Evolutionary conservation across 164 flowering plant genomes (phyloP), one percentile per base, ranked within the genome.

Genomic region (Macadamia integrifolia): DNA sequence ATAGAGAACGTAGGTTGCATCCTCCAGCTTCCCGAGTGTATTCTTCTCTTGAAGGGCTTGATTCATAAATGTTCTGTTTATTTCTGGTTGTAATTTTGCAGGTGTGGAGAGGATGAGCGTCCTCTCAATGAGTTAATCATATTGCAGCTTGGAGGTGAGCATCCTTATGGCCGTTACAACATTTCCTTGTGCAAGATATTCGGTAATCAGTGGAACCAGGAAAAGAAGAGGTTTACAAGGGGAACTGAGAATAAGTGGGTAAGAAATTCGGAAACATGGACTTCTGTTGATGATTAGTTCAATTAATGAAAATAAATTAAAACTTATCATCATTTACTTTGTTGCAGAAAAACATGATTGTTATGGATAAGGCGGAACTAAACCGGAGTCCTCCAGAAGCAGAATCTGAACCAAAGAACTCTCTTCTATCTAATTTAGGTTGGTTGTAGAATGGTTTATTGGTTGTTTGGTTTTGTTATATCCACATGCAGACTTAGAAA

Each of bases 81-180:
- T 43, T 58, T 42, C 11, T 31, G 62, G 67, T 28, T 55, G 62
- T 69, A 11, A 29, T 61, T 13, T 48, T 69, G 67, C 80, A 93
- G 98, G 68, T 93, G 98, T 23, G 96, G 98, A 23, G 97, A 91
- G 80, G 97, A 93, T 66, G 98, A 93, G 72, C 93, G 88, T 18
- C 98, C 98, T 53, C 78, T 91, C 44, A 82, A 85, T 68, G 97
- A 93, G 73, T 74, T 91, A 60, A 79, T 93, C 56, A 72, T 93
- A 42, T 73, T 93, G 78, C 94, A 82, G 71, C 85, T 87, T 49
- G 92, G 90, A 68, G 76, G 80, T 3, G 88, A 83, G 18, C 85
- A 85, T 72, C 87, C 88, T 1, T 80, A 78, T 60, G 88, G 84
- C 57, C 84, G 80, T 42, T 80, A 84, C 77, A 84, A 86, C 72